Conservation (phyloP, 805 yeast genomes). For the Blastobotrys parvus region DNA sequence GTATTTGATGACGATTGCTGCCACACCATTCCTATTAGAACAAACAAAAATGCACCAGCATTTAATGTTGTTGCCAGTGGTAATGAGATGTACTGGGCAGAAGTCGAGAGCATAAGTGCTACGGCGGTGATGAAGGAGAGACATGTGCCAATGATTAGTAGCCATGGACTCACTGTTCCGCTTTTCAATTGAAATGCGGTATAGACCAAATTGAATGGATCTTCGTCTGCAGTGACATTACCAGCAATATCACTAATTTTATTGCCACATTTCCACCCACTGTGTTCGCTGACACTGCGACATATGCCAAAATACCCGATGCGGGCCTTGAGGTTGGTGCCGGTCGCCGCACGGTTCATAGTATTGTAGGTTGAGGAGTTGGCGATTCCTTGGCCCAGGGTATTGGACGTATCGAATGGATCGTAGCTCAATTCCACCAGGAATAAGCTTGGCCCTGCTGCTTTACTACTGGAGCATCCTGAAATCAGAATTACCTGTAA, state of each 20-base stretch:
- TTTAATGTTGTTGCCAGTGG: slow-evolving; percentile 8
- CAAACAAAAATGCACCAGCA: slow-evolving; percentile 9
- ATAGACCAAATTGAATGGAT: slow-evolving; percentile 17
- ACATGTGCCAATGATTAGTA: slow-evolving; percentile 13
- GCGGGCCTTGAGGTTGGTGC: slow-evolving; percentile 11
- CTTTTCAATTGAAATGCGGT: slow-evolving; percentile 10
- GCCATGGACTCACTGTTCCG: slow-evolving; percentile 12
- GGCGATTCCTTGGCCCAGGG: slow-evolving; percentile 9
- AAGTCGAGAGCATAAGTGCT: slow-evolving; percentile 6
- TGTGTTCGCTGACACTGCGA: slow-evolving; percentile 4
- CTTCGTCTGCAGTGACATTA: slow-evolving; percentile 9
- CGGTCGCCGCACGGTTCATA: slow-evolving; percentile 8
- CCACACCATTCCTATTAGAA: slow-evolving; percentile 17
- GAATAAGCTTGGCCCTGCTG: slow-evolving; percentile 12
- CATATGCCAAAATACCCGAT: slow-evolving; percentile 19
- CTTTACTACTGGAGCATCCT: slow-evolving; percentile 14
- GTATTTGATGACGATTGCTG: slow-evolving; percentile 15
- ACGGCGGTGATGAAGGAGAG: slow-evolving; percentile 11
- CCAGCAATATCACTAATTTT: slow-evolving; percentile 9
- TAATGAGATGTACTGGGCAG: slow-evolving; percentile 9
- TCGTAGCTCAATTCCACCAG: slow-evolving; percentile 15
- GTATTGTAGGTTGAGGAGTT: slow-evolving; percentile 10
- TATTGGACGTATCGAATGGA: neutral
- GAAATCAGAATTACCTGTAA: slow-evolving; percentile 11
- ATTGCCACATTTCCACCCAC: slow-evolving; percentile 15